Percentiles rank a stretch among this genome's conserved stretches.
Conservation (phyloP, 192 early-diverging fungal species). For the Coemansia sp. region DNA sequence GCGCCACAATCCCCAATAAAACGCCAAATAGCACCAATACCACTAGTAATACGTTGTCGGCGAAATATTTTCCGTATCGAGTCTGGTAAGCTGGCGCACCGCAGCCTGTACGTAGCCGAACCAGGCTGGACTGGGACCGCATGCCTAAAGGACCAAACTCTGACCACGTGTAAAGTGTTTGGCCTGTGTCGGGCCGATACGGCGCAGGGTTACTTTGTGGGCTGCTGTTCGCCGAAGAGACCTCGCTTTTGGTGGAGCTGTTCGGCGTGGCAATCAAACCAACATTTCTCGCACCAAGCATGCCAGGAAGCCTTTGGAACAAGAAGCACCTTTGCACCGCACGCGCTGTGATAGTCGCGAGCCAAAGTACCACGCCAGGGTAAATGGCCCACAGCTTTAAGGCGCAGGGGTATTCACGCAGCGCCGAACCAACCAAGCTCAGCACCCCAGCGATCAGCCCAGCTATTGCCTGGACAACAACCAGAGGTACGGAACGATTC, state of each 20-base stretch:
- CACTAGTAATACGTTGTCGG: constrained; percentile 12
- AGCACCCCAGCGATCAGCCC: constrained; percentile 17
- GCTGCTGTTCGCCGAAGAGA: background rate
- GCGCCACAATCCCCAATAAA: constrained; percentile 16
- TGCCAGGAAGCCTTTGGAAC: background rate
- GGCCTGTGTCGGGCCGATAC: constrained; percentile 18
- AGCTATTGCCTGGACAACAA: constrained; percentile 21
- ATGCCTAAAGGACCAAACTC: constrained; percentile 15
- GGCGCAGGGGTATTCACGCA: constrained; percentile 29
- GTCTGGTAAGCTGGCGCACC: background rate
- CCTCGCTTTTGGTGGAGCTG: background rate
- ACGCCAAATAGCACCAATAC: constrained; percentile 10
- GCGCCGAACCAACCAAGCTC: constrained; percentile 24
- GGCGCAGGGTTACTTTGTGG: background rate
- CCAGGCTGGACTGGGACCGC: constrained; percentile 11
- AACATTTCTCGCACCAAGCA: background rate
- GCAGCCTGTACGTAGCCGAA: background rate
- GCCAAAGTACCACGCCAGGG: constrained; percentile 35
- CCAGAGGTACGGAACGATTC: constrained; percentile 25
- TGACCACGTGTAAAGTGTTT: constrained; percentile 28
- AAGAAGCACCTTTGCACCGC: constrained; percentile 26
- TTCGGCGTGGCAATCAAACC: constrained; percentile 7
- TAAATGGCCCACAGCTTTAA: constrained; percentile 42
- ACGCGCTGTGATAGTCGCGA: constrained; percentile 25
- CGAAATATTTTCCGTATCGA: constrained; percentile 16